A percentile compares a stretch with the other conserved stretches of the same genome.
phyloP scores from a whole-genome alignment of 2,329 filamentous ascomycete genomes.

The Fusarium newnesense region DNA sequence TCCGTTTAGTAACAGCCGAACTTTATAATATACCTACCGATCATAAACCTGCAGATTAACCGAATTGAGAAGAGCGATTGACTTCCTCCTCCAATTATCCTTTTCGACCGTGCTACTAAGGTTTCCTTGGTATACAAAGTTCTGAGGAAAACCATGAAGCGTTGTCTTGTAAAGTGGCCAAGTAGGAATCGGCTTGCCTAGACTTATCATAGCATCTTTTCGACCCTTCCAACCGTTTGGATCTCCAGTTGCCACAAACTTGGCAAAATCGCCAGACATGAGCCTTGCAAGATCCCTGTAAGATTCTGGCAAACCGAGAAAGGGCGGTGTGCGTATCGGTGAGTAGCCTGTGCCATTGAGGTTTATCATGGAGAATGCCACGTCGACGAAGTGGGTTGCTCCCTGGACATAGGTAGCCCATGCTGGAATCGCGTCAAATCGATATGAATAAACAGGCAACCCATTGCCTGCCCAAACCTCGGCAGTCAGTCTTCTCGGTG shows the following conservation, averaged over 20 bases:
- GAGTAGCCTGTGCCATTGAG: slow-evolving; percentile 17
- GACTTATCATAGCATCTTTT: neutral
- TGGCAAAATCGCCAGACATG: slow-evolving; percentile 14
- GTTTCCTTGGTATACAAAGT: slow-evolving; percentile 19
- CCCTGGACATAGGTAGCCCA: slow-evolving; percentile 22
- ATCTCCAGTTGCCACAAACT: slow-evolving; percentile 18
- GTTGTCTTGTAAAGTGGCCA: slow-evolving; percentile 5
- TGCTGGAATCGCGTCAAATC: slow-evolving; percentile 20
- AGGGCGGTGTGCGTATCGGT: slow-evolving; percentile 16
- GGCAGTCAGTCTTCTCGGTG: slow-evolving; percentile 11
- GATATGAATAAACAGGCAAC: slow-evolving; percentile 15
- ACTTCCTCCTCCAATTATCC: neutral
- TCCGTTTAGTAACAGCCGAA: neutral
- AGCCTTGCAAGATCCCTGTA: slow-evolving; percentile 16
- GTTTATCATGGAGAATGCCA: slow-evolving; percentile 24
- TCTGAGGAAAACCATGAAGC: neutral
- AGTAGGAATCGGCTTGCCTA: slow-evolving; percentile 1
- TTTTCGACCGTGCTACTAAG: slow-evolving; percentile 8
- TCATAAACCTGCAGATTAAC: slow-evolving; percentile 13
- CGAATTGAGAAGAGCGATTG: slow-evolving; percentile 9
- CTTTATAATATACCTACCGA: neutral
- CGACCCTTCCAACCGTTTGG: slow-evolving; percentile 23
- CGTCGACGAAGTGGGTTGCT: slow-evolving; percentile 19
- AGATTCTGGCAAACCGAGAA: slow-evolving; percentile 3
- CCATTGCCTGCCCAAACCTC: slow-evolving; percentile 42